Conservation (phyloP, 2,329 filamentous ascomycete species). For the Periconia macrospinosa region DNA sequence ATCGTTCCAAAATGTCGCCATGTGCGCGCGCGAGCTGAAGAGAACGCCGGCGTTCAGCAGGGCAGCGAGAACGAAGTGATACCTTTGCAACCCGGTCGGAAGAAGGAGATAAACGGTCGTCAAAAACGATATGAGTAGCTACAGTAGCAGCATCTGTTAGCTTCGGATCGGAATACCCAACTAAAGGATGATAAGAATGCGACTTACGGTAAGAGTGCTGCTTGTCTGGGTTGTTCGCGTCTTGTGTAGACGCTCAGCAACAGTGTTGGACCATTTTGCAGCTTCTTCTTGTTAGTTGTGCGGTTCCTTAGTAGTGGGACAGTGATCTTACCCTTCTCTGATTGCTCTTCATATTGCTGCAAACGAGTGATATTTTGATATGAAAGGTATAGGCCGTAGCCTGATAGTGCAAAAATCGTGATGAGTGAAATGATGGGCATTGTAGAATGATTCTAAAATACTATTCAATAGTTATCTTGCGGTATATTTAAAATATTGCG, state of each 20-base stretch:
- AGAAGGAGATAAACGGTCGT: not conserved
- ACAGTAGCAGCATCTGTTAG: not conserved
- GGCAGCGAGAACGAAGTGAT: constrained; percentile 8
- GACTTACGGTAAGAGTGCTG: constrained; percentile 33
- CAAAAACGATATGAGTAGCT: not conserved
- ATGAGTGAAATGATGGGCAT: constrained; percentile 18
- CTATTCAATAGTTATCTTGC: not conserved
- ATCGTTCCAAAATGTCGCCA: constrained; percentile 38
- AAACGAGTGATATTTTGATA: constrained; percentile 41
- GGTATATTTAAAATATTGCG: too few relatives aligned
- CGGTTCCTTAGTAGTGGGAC: not conserved
- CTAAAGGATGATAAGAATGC: not conserved
- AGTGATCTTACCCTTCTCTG: constrained; percentile 21
- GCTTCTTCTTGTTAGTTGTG: constrained; percentile 10
- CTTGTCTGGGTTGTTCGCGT: constrained; percentile 40
- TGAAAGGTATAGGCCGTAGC: constrained; percentile 35
- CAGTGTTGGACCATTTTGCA: constrained; percentile 39
- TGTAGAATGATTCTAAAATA: not conserved
- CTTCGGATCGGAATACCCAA: not conserved
- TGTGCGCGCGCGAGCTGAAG: constrained; percentile 25
- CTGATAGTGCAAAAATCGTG: constrained; percentile 23
- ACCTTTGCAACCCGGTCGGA: not conserved
- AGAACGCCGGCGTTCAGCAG: constrained; percentile 16
- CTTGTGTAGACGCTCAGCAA: constrained; percentile 35
- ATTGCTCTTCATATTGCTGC: constrained; percentile 36